phyloP scores from a whole-genome alignment of 2,329 filamentous ascomycete genomes.

The Aureobasidium melanogenum region DNA sequence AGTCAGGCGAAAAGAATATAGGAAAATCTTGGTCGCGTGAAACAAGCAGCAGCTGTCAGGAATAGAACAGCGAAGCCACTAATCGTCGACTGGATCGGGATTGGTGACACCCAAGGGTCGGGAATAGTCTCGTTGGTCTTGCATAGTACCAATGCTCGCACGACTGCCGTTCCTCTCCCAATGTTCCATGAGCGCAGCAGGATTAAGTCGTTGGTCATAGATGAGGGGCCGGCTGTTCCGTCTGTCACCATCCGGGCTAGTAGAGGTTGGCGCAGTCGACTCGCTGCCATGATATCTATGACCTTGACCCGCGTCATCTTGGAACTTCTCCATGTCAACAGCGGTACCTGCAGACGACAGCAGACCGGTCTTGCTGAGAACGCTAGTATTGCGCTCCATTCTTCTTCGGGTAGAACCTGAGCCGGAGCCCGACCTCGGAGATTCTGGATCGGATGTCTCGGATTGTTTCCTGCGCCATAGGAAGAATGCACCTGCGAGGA shows the following conservation, averaged over 20 bases:
- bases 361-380: slow-evolving; percentile 40
- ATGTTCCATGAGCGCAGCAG: slow-evolving; percentile 36
- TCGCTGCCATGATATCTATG: slow-evolving; percentile 22
- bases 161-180: slow-evolving; percentile 36
- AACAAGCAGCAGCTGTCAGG: no score
- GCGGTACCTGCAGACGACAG: slow-evolving; percentile 22
- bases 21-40: slow-evolving; percentile 1
- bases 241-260: slow-evolving; percentile 21
- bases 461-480: slow-evolving; percentile 30
- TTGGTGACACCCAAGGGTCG: slow-evolving; percentile 36
- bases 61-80: background rate
- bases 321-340: slow-evolving; percentile 22
- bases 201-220: slow-evolving; percentile 42
- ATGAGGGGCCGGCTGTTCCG: slow-evolving; percentile 36
- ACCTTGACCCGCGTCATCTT: slow-evolving; percentile 17
- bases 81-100: slow-evolving; percentile 20
- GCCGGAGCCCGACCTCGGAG: background rate
- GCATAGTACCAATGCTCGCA: slow-evolving; percentile 37
- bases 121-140: slow-evolving; percentile 40
- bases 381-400: slow-evolving; percentile 35
- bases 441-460: slow-evolving; percentile 13
- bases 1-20: background rate
- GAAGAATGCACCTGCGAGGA: slow-evolving; percentile 31
- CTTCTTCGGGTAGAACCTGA: slow-evolving; percentile 6
- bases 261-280: slow-evolving; percentile 18